These are phyloP conservation scores for Parachaetomium inaequale DNA, from an alignment of 495 filamentous ascomycete genomes.

Conservation along the genomic window DNA sequence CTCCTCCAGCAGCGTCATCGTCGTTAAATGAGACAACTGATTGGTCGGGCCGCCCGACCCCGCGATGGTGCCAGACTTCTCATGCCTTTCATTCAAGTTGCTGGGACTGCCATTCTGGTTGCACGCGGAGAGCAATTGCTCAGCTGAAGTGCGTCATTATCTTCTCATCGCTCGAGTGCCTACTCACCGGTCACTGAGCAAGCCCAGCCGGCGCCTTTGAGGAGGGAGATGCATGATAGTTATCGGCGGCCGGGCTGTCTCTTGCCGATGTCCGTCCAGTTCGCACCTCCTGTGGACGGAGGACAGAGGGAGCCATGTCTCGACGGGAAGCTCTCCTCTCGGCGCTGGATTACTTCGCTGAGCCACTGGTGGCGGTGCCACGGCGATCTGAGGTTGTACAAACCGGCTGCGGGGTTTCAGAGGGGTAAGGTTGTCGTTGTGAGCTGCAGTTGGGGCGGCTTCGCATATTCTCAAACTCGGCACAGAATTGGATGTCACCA, in stretches of 20 bases:
- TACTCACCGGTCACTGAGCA: neutral
- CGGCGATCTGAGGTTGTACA: neutral
- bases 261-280: too few relatives aligned
- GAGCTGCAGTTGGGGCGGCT: neutral
- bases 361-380: too few relatives aligned
- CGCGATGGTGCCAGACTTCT: conserved; percentile 1
- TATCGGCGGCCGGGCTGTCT: too few relatives aligned
- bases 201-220: neutral
- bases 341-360: too few relatives aligned
- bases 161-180: neutral
- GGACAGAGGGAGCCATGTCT: too few relatives aligned
- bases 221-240: neutral
- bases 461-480: neutral
- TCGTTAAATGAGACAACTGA: neutral
- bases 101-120: neutral
- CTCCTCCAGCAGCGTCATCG: neutral
- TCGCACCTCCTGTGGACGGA: too few relatives aligned
- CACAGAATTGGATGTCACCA: neutral
- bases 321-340: too few relatives aligned
- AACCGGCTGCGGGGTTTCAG: neutral
- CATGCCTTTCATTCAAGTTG: neutral
- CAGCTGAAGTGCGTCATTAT: conserved; percentile 3
- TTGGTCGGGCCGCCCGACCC: conserved; percentile 8
- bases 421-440: neutral
- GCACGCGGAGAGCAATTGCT: neutral